Conservation (phyloP, 179 eudicot genomes). For the Nepenthes alata region DNA sequence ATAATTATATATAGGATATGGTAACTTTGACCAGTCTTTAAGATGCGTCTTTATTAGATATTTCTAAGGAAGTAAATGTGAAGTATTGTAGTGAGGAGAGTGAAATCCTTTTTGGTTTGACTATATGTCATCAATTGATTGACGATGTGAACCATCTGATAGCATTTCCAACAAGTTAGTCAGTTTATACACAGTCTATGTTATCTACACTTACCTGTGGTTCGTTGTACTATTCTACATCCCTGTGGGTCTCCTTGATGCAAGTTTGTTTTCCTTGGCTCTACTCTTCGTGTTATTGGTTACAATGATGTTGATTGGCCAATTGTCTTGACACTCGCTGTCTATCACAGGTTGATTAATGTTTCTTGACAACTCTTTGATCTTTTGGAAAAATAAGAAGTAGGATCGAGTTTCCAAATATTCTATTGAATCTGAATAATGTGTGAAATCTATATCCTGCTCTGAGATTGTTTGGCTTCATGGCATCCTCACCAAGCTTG, state of each 20-base stretch:
- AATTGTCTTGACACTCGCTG: not conserved
- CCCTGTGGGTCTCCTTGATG: not conserved
- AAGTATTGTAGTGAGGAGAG: not conserved
- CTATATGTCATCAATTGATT: not conserved
- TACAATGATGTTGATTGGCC: slow-evolving; percentile 3
- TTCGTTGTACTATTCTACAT: not conserved
- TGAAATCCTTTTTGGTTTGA: not conserved
- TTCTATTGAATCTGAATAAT: slow-evolving; percentile 2
- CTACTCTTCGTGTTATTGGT: not conserved
- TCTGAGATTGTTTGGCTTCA: slow-evolving; percentile 6
- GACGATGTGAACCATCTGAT: not conserved
- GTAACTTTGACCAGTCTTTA: not conserved
- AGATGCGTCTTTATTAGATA: not conserved
- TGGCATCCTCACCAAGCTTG: slow-evolving; percentile 1
- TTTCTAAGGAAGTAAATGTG: not conserved
- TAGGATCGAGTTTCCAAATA: slow-evolving; percentile 8
- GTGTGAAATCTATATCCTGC: slow-evolving; percentile 1
- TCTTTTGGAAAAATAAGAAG: slow-evolving; percentile 14
- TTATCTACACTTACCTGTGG: not conserved
- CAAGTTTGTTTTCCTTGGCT: not conserved
- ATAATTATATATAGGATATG: not conserved
- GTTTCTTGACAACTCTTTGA: slow-evolving; percentile 3
- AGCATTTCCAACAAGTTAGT: not conserved
- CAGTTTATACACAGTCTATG: not conserved
- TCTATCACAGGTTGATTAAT: not conserved